Evolutionary conservation across 371 early-diverging fungal species (phyloP).

Genomic region (Mucor indicus): DNA sequence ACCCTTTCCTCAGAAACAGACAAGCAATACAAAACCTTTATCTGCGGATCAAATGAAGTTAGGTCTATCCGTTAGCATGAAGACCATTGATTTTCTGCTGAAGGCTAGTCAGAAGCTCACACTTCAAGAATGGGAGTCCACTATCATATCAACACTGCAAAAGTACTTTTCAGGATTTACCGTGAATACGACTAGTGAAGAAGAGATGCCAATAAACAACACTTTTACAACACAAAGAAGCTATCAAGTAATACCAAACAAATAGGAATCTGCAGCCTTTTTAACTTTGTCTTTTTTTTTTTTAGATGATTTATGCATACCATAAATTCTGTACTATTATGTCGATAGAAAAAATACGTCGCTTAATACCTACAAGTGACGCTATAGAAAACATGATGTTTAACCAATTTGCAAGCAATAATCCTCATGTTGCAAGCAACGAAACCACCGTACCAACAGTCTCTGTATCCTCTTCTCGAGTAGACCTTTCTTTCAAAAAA

Average conservation of each 20-base stretch:
- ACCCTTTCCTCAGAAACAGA: constrained; percentile 20
- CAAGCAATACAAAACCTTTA: not conserved
- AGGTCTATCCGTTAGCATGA: constrained; percentile 51
- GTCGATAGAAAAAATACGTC: constrained; percentile 52
- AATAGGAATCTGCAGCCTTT: too few relatives aligned
- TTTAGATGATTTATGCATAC: constrained; percentile 63
- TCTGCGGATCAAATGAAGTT: constrained; percentile 16
- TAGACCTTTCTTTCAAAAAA: not conserved
- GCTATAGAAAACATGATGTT: constrained; percentile 54
- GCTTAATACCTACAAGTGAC: constrained; percentile 58
- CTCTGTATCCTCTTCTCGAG: constrained; percentile 5
- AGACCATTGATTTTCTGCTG: constrained; percentile 54
- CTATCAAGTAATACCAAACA: constrained; percentile 32
- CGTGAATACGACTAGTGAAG: constrained; percentile 19
- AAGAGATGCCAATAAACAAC: constrained; percentile 8
- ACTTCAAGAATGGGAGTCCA: constrained; percentile 56
- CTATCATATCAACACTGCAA: constrained; percentile 56
- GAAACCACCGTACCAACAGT: constrained; percentile 5
- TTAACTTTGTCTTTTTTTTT: not conserved
- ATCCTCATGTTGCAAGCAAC: not conserved
- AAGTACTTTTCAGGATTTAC: constrained; percentile 66
- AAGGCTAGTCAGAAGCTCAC: constrained; percentile 45
- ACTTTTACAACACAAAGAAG: constrained; percentile 35
- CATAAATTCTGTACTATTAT: constrained; percentile 53
- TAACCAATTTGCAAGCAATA: constrained; percentile 37